phyloP scores from a whole-genome alignment of 495 filamentous ascomycete genomes.

The Jackrogersella minutella region DNA sequence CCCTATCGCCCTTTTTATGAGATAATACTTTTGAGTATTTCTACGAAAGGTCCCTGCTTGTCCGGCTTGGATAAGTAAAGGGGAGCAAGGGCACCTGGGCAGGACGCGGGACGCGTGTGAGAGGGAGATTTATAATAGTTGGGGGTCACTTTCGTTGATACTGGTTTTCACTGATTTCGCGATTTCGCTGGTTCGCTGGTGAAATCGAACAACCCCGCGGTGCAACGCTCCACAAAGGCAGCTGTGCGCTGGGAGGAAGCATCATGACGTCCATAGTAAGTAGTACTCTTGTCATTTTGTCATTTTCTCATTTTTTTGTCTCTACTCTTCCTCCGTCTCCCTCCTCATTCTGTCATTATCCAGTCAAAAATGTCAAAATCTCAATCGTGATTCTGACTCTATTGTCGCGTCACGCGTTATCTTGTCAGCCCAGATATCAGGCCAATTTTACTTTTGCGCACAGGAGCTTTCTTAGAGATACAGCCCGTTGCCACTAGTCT shows the following conservation, averaged over 20 bases:
- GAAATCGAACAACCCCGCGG: constrained; percentile 34
- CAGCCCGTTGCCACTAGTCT: constrained; percentile 27
- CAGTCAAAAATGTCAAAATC: not conserved
- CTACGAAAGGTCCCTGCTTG: constrained; percentile 30
- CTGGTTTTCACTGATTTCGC: not conserved
- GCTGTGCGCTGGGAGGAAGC: constrained; percentile 21
- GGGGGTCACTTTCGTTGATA: constrained; percentile 29
- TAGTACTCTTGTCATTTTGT: constrained; percentile 24
- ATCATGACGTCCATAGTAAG: constrained; percentile 59
- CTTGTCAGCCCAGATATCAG: constrained; percentile 11
- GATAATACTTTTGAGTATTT: constrained; percentile 36
- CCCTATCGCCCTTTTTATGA: constrained; percentile 27
- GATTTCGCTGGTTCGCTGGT: not conserved
- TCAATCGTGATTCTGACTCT: constrained; percentile 8
- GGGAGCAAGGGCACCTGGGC: constrained; percentile 28
- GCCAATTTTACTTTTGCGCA: constrained; percentile 8
- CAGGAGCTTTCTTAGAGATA: constrained; percentile 18
- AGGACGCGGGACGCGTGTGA: constrained; percentile 36
- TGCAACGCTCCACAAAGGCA: constrained; percentile 34
- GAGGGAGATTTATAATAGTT: constrained; percentile 39
- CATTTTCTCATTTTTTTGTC: not conserved
- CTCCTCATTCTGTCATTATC: constrained; percentile 11
- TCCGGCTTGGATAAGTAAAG: constrained; percentile 32
- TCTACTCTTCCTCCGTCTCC: constrained; percentile 2
- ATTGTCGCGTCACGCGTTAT: constrained; percentile 23